Evolutionary conservation across 164 flowering plant genomes (phyloP), one percentile per base, ranked within the genome.

Genomic region (Berberis thunbergii): DNA sequence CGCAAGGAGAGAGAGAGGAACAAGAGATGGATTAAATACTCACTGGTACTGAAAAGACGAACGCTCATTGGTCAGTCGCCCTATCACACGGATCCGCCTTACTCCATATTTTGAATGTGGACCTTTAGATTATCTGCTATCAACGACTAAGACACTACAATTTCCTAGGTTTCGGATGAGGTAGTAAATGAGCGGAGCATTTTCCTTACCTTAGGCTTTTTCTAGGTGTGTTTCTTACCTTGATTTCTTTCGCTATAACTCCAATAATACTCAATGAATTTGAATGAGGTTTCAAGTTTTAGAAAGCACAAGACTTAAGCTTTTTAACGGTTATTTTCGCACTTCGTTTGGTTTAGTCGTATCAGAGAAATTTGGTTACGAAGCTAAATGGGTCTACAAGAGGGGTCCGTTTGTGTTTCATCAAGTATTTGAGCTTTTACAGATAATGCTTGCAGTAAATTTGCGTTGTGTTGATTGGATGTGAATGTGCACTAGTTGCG

Each of bases 241-340:
- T 13, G 38, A 8, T 58, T 42, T 1, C 4, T 10, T 41, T 41
- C 45, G 45, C 5, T 9, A 4, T 58, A 41, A 58, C 45, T 58
- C 11, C 45, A 58, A 45, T 41, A 41, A 6, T 58, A 58, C 43
- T 58, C 2, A 58, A 58, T 58, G 61, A 45, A 58, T 58, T 41
- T 58, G 10, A 10, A 9, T 58, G 45, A 58, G n/a, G 2, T 5
- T 58, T 39, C 9, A 2, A 41, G 41, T 9, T n/a, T 58, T 11
- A 7, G 1, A 13, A 41, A 41, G 43, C 45, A 7, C 7, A 58
- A 9, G 13, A 41, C 12, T 11, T 41, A 41, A 58, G 61, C 61
- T 58, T 58, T 58, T n/a, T 10, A 58, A 40, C 42, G 61, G 42
- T n/a, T 42, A 42, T 42, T 39, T 39, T 4, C 59, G 8, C 38